These are phyloP conservation scores for Gryganskiella cystojenkinii DNA, from an alignment of 192 early-diverging fungal species.

Conservation along the genomic window DNA sequence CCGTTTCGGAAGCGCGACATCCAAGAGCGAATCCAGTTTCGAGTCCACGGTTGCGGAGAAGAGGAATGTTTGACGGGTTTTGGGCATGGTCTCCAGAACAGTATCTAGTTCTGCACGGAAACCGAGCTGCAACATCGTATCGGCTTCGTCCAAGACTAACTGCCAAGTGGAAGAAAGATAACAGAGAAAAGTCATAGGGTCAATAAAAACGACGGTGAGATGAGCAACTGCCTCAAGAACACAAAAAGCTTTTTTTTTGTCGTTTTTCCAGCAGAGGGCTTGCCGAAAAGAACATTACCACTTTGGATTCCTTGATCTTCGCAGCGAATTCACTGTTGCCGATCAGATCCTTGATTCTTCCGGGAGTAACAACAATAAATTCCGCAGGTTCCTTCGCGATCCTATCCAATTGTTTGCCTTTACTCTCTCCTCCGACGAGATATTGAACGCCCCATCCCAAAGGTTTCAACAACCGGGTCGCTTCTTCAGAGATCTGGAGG, in stretches of 20 bases:
- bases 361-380: conserved; percentile 95
- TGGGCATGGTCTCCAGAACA: conserved; percentile 71
- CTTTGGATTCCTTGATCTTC: conserved; percentile 61
- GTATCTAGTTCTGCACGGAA: conserved; percentile 87
- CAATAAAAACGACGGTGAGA: background rate
- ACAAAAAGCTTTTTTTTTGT: too few species aligned
- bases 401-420: conserved; percentile 57
- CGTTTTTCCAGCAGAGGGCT: background rate
- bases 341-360: conserved; percentile 86
- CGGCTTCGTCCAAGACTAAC: conserved; percentile 95
- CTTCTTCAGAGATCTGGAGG: conserved; percentile 83
- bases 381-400: conserved; percentile 70
- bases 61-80: conserved; percentile 86
- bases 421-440: conserved; percentile 82
- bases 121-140: conserved; percentile 92
- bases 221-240: background rate
- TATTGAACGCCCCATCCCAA: conserved; percentile 72
- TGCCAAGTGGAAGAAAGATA: conserved; percentile 5
- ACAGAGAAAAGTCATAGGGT: background rate
- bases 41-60: conserved; percentile 91
- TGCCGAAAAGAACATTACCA: conserved; percentile 23
- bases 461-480: conserved; percentile 64
- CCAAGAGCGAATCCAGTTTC: conserved; percentile 73
- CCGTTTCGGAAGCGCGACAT: conserved; percentile 65
- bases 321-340: conserved; percentile 57